These are phyloP conservation scores for Penstemon barbatus DNA, from an alignment of 257 asterid genomes.

Conservation along the genomic window DNA sequence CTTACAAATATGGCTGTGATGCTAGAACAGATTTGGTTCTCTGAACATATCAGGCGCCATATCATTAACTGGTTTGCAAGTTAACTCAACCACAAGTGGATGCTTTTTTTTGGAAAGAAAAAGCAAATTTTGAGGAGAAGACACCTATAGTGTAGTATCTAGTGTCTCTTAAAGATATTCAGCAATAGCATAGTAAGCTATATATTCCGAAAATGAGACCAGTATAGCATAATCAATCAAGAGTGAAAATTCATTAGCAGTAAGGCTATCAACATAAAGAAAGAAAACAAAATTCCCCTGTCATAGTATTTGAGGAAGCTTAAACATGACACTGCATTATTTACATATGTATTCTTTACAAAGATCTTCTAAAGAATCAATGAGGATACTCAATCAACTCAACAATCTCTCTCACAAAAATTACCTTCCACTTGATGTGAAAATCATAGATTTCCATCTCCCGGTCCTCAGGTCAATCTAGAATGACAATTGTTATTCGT, in stretches of 20 bases:
- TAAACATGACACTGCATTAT: slow-evolving; percentile 5
- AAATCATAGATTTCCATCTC: slow-evolving; percentile 19
- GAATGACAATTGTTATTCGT: slow-evolving; percentile 23
- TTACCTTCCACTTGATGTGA: slow-evolving; percentile 19
- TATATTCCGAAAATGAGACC: no score
- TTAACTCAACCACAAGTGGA: no score
- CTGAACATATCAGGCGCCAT: no score
- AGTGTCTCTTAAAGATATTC: no score
- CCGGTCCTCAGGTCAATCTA: slow-evolving; percentile 17
- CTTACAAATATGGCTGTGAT: no score
- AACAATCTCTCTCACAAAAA: slow-evolving; percentile 15
- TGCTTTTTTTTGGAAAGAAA: no score
- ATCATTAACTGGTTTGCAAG: no score
- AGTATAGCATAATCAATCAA: neutral
- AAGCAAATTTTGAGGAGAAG: no score
- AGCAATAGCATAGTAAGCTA: no score
- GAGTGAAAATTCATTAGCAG: slow-evolving; percentile 1
- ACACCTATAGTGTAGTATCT: no score
- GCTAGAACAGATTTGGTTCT: no score
- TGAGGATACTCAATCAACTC: slow-evolving; percentile 28
- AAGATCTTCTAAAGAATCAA: slow-evolving; percentile 14
- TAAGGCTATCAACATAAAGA: neutral
- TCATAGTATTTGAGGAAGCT: neutral
- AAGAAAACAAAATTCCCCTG: neutral
- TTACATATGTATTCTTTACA: slow-evolving; percentile 30